These are phyloP conservation scores for Colletotrichum tabaci DNA, from an alignment of 2,329 filamentous ascomycete genomes.

Conservation along the genomic window DNA sequence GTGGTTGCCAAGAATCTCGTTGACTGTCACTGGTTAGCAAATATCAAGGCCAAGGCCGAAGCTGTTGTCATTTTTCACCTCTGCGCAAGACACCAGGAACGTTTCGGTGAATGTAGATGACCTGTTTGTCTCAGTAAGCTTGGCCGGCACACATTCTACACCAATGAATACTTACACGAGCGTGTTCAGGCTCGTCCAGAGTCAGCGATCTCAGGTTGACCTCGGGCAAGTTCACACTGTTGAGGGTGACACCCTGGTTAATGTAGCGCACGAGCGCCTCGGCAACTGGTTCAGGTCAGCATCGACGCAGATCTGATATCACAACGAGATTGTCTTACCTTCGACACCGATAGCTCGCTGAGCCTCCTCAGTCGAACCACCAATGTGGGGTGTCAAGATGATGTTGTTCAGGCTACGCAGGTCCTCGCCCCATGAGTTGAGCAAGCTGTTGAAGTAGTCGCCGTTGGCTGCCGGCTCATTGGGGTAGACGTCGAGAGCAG, in stretches of 20 bases:
- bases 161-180: conserved; percentile 71
- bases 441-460: conserved; percentile 88
- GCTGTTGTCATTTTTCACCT: conserved; percentile 60
- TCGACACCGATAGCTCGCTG: conserved; percentile 96
- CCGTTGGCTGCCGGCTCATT: conserved; percentile 95
- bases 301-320: background rate
- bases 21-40: conserved; percentile 69
- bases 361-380: conserved; percentile 97
- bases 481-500: conserved; percentile 96
- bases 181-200: conserved; percentile 89
- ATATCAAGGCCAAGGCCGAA: background rate
- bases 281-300: conserved; percentile 68
- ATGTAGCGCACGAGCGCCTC: conserved; percentile 93
- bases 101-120: conserved; percentile 98
- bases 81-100: conserved; percentile 93
- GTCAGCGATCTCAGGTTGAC: conserved; percentile 91
- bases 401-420: conserved; percentile 90
- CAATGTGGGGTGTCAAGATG: conserved; percentile 96
- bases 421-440: conserved; percentile 90
- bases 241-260: conserved; percentile 92
- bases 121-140: conserved; percentile 55
- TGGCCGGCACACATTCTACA: background rate
- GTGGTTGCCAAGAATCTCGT: conserved; percentile 93
- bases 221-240: conserved; percentile 97
- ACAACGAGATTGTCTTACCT: conserved; percentile 56